Conservation (phyloP, 2,329 filamentous ascomycete genomes). For the Alternaria sp. region DNA sequence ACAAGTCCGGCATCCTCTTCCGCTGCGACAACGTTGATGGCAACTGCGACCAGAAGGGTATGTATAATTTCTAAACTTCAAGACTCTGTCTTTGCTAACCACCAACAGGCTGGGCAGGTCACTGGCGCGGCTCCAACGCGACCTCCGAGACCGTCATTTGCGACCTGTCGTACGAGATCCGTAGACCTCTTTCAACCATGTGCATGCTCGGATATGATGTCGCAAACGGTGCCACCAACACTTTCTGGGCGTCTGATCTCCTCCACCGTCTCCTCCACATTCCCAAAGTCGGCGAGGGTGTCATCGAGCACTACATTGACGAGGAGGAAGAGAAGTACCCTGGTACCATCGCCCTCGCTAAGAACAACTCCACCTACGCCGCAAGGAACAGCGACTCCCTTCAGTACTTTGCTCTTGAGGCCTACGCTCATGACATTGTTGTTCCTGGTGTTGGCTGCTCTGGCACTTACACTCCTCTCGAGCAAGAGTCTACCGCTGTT, state of each 20-base stretch:
- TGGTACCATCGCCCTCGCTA: constrained; percentile 63
- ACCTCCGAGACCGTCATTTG: constrained; percentile 75
- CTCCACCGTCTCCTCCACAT: constrained; percentile 73
- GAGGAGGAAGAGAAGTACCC: constrained; percentile 66
- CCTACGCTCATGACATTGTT: constrained; percentile 71
- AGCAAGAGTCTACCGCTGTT: constrained; percentile 14
- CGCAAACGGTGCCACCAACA: constrained; percentile 63
- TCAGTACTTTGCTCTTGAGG: constrained; percentile 74
- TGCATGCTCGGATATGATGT: constrained; percentile 71
- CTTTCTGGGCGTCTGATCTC: constrained; percentile 72
- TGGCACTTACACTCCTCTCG: constrained; percentile 50
- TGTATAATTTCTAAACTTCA: neutral
- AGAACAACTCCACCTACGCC: constrained; percentile 59
- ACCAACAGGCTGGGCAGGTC: constrained; percentile 67
- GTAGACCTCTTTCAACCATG: constrained; percentile 65
- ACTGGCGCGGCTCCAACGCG: constrained; percentile 72
- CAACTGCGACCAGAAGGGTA: constrained; percentile 62
- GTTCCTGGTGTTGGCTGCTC: constrained; percentile 69
- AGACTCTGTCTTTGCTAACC: constrained; percentile 1
- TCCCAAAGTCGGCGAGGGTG: constrained; percentile 65
- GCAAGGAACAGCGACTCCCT: constrained; percentile 68
- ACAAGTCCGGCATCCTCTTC: constrained; percentile 67
- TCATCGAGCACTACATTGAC: constrained; percentile 70
- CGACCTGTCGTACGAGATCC: constrained; percentile 65
- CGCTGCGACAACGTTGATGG: constrained; percentile 73